phyloP scores from a whole-genome alignment of 331 rosid species.

The Quercus tomentella region DNA sequence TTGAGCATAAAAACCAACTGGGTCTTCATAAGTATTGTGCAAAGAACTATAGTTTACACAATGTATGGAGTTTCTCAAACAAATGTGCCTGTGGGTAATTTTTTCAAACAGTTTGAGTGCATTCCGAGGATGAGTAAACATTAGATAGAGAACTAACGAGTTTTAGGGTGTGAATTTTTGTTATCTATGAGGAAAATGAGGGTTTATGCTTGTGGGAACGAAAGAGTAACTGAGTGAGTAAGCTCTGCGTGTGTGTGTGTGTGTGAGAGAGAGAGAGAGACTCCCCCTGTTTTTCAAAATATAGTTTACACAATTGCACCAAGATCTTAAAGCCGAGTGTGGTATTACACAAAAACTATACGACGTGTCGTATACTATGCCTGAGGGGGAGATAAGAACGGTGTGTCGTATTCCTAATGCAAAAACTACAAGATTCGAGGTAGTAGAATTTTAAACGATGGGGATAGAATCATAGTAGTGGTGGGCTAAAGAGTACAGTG shows the following conservation, averaged over 20 bases:
- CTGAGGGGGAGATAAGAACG: not conserved
- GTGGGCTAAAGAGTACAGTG: not conserved
- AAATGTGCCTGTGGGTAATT: not conserved
- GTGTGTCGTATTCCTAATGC: not conserved
- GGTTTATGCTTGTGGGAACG: not conserved
- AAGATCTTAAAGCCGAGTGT: not conserved
- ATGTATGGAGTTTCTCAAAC: not conserved
- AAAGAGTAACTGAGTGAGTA: not conserved
- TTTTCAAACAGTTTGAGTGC: conserved; percentile 3
- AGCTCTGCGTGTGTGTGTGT: not conserved
- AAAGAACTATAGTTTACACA: not conserved
- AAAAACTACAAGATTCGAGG: not conserved
- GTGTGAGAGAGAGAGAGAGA: not conserved
- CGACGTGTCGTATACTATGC: not conserved
- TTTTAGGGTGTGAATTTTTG: not conserved
- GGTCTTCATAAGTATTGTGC: conserved; percentile 7
- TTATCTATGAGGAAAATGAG: not conserved
- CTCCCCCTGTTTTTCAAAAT: not conserved
- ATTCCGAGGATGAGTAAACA: not conserved
- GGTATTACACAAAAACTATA: too few relatives aligned
- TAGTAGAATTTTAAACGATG: too few relatives aligned
- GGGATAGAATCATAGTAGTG: too few relatives aligned
- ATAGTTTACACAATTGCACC: not conserved
- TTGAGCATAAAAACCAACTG: conserved; percentile 1
- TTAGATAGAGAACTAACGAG: not conserved